phyloP scores from a whole-genome alignment of 2,329 filamentous ascomycete species.

The Pseudogymnoascus sp. region DNA sequence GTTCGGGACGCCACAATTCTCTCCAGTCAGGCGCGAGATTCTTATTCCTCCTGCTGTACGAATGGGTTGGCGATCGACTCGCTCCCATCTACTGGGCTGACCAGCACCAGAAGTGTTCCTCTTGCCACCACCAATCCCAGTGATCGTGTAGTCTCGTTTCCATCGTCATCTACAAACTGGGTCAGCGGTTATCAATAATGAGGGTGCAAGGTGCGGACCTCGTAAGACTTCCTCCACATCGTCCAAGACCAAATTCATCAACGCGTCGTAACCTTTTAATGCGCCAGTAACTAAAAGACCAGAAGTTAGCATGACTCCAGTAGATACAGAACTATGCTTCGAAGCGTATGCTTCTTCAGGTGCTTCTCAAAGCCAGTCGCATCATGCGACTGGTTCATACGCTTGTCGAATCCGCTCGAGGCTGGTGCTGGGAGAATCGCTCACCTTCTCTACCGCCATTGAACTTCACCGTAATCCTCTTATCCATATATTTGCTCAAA shows the following conservation, averaged over 20 bases:
- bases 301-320: constrained; percentile 1
- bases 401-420: neutral
- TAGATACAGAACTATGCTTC: neutral
- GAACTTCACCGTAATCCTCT: constrained; percentile 91
- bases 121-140: constrained; percentile 75
- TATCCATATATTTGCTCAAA: constrained; percentile 92
- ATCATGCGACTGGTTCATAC: neutral
- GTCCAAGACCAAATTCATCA: constrained; percentile 97
- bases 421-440: constrained; percentile 19
- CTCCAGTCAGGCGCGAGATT: constrained; percentile 13
- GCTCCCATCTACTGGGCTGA: constrained; percentile 88
- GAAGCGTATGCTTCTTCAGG: neutral
- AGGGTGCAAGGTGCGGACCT: constrained; percentile 44
- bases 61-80: constrained; percentile 96
- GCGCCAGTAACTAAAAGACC: constrained; percentile 63
- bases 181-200: constrained; percentile 8
- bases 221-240: constrained; percentile 84
- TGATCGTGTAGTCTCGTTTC: constrained; percentile 64
- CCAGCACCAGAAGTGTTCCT: constrained; percentile 84
- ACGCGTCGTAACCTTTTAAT: constrained; percentile 89
- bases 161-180: constrained; percentile 66
- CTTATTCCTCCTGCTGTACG: constrained; percentile 60
- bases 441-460: constrained; percentile 85
- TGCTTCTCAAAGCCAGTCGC: neutral
- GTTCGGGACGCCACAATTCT: neutral